Evolutionary conservation across 352 stramenopile species (phyloP), one percentile per base, ranked within the genome.

Genomic region (Phytophthora cryptogea): DNA sequence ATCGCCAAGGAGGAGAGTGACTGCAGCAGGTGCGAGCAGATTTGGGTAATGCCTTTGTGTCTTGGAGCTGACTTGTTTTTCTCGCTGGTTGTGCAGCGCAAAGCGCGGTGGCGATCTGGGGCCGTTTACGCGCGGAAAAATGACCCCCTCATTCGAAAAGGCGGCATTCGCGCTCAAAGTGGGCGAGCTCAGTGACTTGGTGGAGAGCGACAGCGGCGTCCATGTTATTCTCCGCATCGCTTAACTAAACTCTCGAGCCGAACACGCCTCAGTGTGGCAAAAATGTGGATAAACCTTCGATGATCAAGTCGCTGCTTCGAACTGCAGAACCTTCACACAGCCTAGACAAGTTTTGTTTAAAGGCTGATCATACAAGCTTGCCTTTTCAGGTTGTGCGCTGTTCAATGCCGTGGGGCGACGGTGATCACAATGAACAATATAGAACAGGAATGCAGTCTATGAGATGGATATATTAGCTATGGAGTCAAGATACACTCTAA

Each of bases 201-300:
- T 99, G 26, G 94, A 97, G 55, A 98, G 88, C 43, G 96, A 99
- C 64, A 98, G 87, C 57, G 97, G 96, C 44, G 86, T 98, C 57
- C 97, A 99, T 82, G 88, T 99, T 47, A 99, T 99, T 51, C 91
- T 98, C 52, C 85, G 97, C 51, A 65, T 90, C 63, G 83, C 78
- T 79, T 92, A 80, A 74, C 46, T 33, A 64, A 42, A 52, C 17
- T 37, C 26, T 54, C 60, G 39, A 39, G 30, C 30, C 16, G 35
- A 23, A 47, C 28, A 42, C 17, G 20, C 4, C 27, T 43, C n/a
- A 39, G 31, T 14, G n/a, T 8, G 14, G 17, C 32, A 11, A 40
- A 27, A 36, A 39, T 64, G 59, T 56, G 30, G 52, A 65, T 54
- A 62, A 52, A 56, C 13, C 35, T 45, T 20, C 50, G 60, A 45